Evolutionary conservation across 75 land plant species (phyloP).

Genomic region (Picea glauca): DNA sequence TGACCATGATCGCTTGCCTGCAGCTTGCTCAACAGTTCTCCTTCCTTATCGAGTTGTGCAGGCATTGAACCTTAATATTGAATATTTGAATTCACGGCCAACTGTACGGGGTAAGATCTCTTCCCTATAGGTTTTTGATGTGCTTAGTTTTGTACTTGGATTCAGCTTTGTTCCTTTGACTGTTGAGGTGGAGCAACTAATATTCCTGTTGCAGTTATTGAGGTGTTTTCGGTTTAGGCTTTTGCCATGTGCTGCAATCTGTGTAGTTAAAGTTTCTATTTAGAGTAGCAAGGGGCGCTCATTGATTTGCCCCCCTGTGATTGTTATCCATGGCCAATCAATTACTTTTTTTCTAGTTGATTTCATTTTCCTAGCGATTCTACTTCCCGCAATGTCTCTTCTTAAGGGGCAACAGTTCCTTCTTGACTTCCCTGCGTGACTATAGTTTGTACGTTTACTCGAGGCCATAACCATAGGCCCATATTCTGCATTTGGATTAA

Average conservation of each 20-base stretch:
- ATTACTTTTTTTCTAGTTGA: too few species aligned
- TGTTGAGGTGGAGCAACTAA: neutral
- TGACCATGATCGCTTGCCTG: neutral
- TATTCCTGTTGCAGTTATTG: neutral
- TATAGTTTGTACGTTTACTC: too few species aligned
- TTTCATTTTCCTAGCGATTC: too few species aligned
- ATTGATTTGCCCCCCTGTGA: too few species aligned
- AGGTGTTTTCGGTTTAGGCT: neutral
- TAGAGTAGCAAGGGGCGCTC: neutral
- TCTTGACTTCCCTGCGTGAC: too few species aligned
- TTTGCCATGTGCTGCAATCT: neutral
- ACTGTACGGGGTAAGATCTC: conserved; percentile 8
- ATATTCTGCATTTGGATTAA: neutral
- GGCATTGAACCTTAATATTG: conserved; percentile 22
- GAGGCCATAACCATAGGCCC: neutral
- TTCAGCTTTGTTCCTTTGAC: neutral
- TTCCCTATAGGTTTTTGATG: neutral
- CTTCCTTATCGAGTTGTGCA: conserved; percentile 15
- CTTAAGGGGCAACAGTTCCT: too few species aligned
- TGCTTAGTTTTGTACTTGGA: neutral
- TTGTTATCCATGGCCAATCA: too few species aligned
- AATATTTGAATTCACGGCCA: conserved; percentile 17
- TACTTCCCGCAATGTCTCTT: too few species aligned
- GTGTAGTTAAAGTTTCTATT: neutral
- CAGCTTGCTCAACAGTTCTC: conserved; percentile 20